phyloP scores from a whole-genome alignment of 192 early-diverging fungal species.

The Coemansia sp. region DNA sequence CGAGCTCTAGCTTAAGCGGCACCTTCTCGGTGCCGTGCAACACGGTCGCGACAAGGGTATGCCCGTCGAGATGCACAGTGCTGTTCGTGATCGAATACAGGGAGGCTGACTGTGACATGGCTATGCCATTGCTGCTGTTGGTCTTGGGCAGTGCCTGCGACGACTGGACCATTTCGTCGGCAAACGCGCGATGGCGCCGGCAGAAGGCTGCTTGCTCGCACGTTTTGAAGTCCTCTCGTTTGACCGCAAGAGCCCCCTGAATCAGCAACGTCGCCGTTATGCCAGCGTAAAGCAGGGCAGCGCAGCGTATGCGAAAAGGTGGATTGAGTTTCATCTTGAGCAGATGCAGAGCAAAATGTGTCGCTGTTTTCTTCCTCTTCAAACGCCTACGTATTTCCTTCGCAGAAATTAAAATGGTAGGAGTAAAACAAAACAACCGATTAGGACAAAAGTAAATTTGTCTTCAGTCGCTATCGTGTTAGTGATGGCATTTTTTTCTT shows the following conservation, averaged over 20 bases:
- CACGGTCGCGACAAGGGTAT: conserved; percentile 29
- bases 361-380: neutral
- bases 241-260: conserved; percentile 56
- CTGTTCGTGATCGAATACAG: conserved; percentile 65
- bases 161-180: conserved; percentile 59
- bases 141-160: conserved; percentile 16
- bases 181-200: conserved; percentile 80
- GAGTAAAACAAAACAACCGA: neutral
- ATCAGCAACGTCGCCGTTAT: conserved; percentile 20
- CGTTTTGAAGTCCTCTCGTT: conserved; percentile 86
- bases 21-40: conserved; percentile 30
- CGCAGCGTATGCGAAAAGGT: conserved; percentile 2
- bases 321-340: conserved; percentile 6
- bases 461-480: no score
- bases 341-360: neutral
- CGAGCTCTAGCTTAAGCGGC: conserved; percentile 44
- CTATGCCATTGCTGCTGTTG: conserved; percentile 2
- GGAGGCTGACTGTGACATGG: conserved; percentile 32
- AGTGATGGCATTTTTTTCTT: no score
- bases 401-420: neutral
- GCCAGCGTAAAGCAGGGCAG: conserved; percentile 23
- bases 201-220: conserved; percentile 89
- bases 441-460: no score
- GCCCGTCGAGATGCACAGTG: conserved; percentile 57
- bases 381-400: neutral